Percentiles rank a stretch among this genome's conserved stretches.
Conservation (phyloP, 1,284 basidiomycete species). For the Rhizoctonia solani region DNA sequence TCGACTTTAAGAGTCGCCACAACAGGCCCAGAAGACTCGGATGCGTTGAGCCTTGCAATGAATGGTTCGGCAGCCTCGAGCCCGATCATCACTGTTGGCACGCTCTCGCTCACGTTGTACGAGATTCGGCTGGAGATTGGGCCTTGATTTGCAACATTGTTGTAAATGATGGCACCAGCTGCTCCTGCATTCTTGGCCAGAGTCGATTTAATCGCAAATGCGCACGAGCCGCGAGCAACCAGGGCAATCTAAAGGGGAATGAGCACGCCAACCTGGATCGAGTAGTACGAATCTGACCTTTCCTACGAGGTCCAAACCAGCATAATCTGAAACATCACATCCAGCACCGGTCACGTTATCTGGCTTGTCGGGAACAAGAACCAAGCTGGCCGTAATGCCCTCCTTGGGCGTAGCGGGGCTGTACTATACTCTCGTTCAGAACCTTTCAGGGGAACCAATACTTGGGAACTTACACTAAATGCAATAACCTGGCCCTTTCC, state of each 20-base stretch:
- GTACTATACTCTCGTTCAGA: slow-evolving; percentile 11
- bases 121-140: slow-evolving; percentile 24
- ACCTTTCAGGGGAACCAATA: not conserved
- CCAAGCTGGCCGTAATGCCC: slow-evolving; percentile 16
- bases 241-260: slow-evolving; percentile 1
- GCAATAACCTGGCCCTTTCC: slow-evolving; percentile 18
- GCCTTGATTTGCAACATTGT: slow-evolving; percentile 1
- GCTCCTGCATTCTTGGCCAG: slow-evolving; percentile 21
- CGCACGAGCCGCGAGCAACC: slow-evolving; percentile 16
- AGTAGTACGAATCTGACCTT: slow-evolving; percentile 2
- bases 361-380: slow-evolving; percentile 12
- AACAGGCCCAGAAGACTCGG: not conserved
- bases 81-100: slow-evolving; percentile 13
- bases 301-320: slow-evolving; percentile 5
- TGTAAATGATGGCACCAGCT: slow-evolving; percentile 10
- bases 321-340: slow-evolving; percentile 20
- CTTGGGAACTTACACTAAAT: slow-evolving; percentile 11
- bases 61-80: slow-evolving; percentile 21
- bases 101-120: slow-evolving; percentile 23
- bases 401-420: slow-evolving; percentile 1
- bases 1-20: slow-evolving; percentile 15
- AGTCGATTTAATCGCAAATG: slow-evolving; percentile 23
- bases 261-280: not conserved
- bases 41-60: slow-evolving; percentile 13
- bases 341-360: slow-evolving; percentile 3